A percentile compares a stretch with the other conserved stretches of the same genome.
These are phyloP conservation scores for Wickerhamiella hasegawae DNA, from an alignment of 805 yeast genomes.

Conservation along the genomic window DNA sequence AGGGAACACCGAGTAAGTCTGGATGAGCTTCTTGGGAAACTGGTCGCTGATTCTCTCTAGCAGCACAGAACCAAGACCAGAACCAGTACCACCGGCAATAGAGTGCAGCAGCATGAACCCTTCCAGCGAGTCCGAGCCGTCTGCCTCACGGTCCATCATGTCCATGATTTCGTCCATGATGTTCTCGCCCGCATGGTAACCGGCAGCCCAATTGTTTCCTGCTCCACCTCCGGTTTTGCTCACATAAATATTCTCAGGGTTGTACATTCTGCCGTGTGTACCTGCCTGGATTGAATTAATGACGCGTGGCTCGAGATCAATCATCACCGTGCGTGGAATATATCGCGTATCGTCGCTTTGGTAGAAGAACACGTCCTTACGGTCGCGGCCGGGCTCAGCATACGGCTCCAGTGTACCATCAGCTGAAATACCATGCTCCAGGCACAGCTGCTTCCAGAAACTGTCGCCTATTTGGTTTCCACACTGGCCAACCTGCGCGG, in stretches of 20 bases:
- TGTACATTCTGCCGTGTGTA: slow-evolving; percentile 46
- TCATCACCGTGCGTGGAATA: slow-evolving; percentile 73
- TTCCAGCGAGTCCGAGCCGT: slow-evolving; percentile 74
- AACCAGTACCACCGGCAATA: slow-evolving; percentile 98
- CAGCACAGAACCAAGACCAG: slow-evolving; percentile 79
- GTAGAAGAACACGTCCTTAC: slow-evolving; percentile 72
- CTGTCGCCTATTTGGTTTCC: slow-evolving; percentile 91
- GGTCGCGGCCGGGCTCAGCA: slow-evolving; percentile 37
- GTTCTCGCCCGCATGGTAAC: slow-evolving; percentile 57
- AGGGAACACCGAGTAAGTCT: slow-evolving; percentile 81
- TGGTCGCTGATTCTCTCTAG: slow-evolving; percentile 68
- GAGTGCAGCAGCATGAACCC: slow-evolving; percentile 87
- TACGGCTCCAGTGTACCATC: slow-evolving; percentile 39
- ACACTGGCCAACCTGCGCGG: slow-evolving; percentile 57
- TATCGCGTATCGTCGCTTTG: slow-evolving; percentile 58
- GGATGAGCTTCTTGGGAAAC: slow-evolving; percentile 52
- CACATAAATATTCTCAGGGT: slow-evolving; percentile 66
- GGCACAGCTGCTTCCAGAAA: slow-evolving; percentile 80
- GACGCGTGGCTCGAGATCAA: slow-evolving; percentile 81
- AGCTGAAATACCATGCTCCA: slow-evolving; percentile 67
- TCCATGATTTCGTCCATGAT: slow-evolving; percentile 63
- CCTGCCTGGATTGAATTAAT: slow-evolving; percentile 43
- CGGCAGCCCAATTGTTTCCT: slow-evolving; percentile 91
- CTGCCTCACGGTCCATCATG: slow-evolving; percentile 78
- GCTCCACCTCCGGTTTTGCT: slow-evolving; percentile 84